Base-by-base conservation (phyloP, 139 green algal genomes). In the Asterochloris erici region DNA sequence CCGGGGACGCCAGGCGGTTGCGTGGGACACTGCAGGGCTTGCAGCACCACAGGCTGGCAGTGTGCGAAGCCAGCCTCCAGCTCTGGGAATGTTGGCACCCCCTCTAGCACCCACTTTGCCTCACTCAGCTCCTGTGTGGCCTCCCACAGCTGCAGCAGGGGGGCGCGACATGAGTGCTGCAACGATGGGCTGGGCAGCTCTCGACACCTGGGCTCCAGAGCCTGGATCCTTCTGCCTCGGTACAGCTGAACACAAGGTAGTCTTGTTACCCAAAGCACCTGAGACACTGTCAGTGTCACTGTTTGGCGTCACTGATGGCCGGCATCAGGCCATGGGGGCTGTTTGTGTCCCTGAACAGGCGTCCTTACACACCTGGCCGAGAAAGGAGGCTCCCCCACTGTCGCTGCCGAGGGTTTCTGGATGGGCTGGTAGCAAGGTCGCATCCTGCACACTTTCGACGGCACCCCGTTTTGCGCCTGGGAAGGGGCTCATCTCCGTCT, bases 351-450 rank as follows among this genome's bases (percentile, higher is more conserved):
- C 38, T 54, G 6, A 54, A 54, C 38, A 54, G 38, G 38, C 38
- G 38, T 54, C 38, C 38, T 54, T 6, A 54, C 70, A 75, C 38
- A 95, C 81, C 78, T 91, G 81, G 0, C 73, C 69, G 47, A 97
- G 77, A 86, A 95, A 96, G 83, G 81, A 91, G 28, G 93, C 89
- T 29, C 85, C 90, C 26, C 93, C 93, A 74, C 89, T 94, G 86
- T 96, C 93, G 74, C 38, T 54, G 38, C 38, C 6, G 38, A 54
- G 38, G 38, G 38, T 6, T 54, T 54, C 38, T 54, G 38, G 38
- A 54, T 54, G 38, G 38, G 38, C 38, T 6, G 38, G 4, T 6
- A 54, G 38, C 4, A 6, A 6, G 6, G 38, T 54, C 38, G 6
- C 38, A 54, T 54, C 38, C 38, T 54, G 38, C 38, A 54, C 38